These are phyloP conservation scores for Perkinsus olseni DNA, from an alignment of 169 alveolate genomes.

Conservation along the genomic window DNA sequence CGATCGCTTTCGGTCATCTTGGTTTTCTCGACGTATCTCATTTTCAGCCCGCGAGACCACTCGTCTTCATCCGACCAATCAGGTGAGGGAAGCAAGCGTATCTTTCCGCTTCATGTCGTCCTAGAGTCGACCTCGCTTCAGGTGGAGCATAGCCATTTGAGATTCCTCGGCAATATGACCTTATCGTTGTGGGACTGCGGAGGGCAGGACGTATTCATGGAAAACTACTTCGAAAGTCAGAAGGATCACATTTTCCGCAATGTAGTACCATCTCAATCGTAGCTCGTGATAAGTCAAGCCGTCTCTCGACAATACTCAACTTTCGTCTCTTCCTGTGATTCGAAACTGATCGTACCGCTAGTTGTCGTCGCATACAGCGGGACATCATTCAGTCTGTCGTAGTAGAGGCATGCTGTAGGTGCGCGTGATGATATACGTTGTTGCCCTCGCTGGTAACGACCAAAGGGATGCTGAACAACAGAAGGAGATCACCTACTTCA, in stretches of 20 bases:
- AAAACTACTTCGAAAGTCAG: conserved; percentile 80
- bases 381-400: no score
- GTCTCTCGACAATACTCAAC: not conserved
- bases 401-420: not conserved
- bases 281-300: not conserved
- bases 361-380: no score
- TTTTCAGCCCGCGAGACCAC: conserved; percentile 60
- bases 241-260: conserved; percentile 66
- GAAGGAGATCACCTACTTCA: conserved; percentile 64
- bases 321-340: no score
- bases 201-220: conserved; percentile 87
- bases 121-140: conserved; percentile 1
- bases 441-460: not conserved
- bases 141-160: conserved; percentile 66
- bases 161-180: conserved; percentile 80
- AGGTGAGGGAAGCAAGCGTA: conserved; percentile 6
- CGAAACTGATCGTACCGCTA: no score
- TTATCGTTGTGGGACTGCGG: conserved; percentile 91
- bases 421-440: not conserved
- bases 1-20: no score
- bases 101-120: not conserved
- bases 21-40: not conserved
- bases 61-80: conserved; percentile 49
- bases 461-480: conserved; percentile 12
- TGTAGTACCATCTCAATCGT: not conserved